Percentiles rank a stretch among this genome's conserved stretches.
Conservation (phyloP, 139 green algal genomes). For the Monoraphidium neglectum region DNA sequence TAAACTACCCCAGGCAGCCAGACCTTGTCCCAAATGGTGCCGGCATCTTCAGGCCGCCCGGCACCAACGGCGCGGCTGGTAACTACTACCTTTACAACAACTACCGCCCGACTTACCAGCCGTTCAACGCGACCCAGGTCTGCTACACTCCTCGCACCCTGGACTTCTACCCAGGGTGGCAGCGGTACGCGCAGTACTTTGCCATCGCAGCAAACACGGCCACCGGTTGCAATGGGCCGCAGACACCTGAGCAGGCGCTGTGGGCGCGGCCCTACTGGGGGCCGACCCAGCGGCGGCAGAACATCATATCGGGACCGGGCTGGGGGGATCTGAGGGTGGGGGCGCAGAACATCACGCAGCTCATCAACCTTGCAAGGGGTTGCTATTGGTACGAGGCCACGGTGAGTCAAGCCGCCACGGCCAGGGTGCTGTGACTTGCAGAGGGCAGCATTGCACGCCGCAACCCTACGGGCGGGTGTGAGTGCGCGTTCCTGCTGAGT, state of each 20-base stretch:
- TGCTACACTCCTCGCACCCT: conserved; percentile 13
- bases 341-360: background rate
- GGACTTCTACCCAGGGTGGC: background rate
- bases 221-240: conserved; percentile 17
- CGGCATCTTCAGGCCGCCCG: no score
- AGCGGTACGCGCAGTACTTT: conserved; percentile 21
- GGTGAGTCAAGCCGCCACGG: no score
- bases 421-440: no score
- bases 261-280: conserved; percentile 31
- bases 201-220: background rate
- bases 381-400: conserved; percentile 23
- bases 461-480: no score
- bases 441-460: no score
- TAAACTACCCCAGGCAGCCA: no score
- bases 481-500: no score
- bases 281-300: conserved; percentile 2
- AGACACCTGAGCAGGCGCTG: conserved; percentile 1
- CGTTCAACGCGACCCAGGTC: conserved; percentile 22
- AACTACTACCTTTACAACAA: conserved; percentile 8
- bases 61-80: no score
- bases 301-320: conserved; percentile 11
- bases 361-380: background rate
- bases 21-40: no score
- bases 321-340: conserved; percentile 9
- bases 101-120: conserved; percentile 10